Percentiles rank a stretch among this genome's conserved stretches.
These are phyloP conservation scores for Aspergillus cristatus DNA, from an alignment of 495 filamentous ascomycete species.

Conservation along the genomic window DNA sequence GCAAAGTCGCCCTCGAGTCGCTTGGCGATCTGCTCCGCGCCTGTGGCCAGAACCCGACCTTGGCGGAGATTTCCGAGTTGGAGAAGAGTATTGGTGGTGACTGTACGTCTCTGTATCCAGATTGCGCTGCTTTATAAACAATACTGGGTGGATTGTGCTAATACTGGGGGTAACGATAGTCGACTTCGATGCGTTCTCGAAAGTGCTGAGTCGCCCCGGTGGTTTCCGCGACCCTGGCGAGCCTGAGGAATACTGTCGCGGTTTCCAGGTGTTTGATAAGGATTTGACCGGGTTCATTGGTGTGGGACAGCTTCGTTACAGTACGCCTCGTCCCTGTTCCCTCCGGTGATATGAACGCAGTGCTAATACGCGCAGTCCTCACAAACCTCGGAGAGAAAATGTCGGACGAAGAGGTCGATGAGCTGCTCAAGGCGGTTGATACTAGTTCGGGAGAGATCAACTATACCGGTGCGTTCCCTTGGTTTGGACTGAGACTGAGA, in stretches of 20 bases:
- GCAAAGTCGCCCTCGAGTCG: constrained; percentile 73
- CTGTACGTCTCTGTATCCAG: constrained; percentile 49
- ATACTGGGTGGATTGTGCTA: no score
- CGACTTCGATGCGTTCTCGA: constrained; percentile 94
- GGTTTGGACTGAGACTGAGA: no score
- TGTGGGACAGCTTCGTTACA: constrained; percentile 90
- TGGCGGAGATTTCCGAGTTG: constrained; percentile 82
- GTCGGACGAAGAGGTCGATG: constrained; percentile 96
- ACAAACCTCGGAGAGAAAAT: constrained; percentile 98
- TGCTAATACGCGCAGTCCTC: constrained; percentile 48
- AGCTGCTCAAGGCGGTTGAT: constrained; percentile 94
- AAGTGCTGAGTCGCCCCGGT: constrained; percentile 91
- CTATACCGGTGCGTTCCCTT: constrained; percentile 74
- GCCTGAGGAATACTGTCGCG: constrained; percentile 93
- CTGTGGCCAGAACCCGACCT: constrained; percentile 94
- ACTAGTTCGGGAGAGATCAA: constrained; percentile 91
- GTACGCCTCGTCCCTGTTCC: constrained; percentile 27
- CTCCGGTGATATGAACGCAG: background rate
- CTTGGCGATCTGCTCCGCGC: constrained; percentile 91
- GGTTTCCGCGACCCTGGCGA: constrained; percentile 97
- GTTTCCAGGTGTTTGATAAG: constrained; percentile 99
- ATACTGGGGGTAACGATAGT: constrained; percentile 48
- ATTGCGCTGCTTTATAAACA: no score
- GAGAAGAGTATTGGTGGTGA: constrained; percentile 81
- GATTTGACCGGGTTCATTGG: constrained; percentile 97